phyloP scores from a whole-genome alignment of 345 rosid genomes.

The Pugionium dolabratum region DNA sequence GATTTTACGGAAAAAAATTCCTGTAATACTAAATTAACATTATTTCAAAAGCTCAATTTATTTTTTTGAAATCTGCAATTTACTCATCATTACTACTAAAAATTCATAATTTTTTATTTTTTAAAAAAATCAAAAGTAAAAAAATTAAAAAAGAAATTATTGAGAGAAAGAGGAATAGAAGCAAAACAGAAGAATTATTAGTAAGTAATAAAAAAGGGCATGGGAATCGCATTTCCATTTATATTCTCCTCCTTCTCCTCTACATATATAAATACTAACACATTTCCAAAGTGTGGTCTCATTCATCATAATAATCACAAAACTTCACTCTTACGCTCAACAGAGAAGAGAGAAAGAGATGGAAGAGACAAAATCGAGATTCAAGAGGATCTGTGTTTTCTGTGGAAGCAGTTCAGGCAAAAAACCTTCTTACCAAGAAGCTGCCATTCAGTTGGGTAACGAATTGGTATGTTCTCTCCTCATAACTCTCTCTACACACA shows the following conservation, averaged over 20 bases:
- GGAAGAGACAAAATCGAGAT: constrained; percentile 68
- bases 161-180: no score
- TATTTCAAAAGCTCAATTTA: no score
- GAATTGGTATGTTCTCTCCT: constrained; percentile 58
- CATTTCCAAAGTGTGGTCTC: constrained; percentile 36
- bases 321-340: constrained; percentile 26
- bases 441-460: constrained; percentile 76
- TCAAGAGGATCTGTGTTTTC: constrained; percentile 82
- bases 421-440: constrained; percentile 76
- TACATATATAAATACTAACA: constrained; percentile 33
- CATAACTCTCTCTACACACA: background rate
- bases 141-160: background rate
- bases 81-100: no score
- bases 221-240: constrained; percentile 40
- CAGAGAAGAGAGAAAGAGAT: constrained; percentile 27
- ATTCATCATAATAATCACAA: constrained; percentile 39
- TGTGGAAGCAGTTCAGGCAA: constrained; percentile 88
- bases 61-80: no score
- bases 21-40: no score
- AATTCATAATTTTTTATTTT: no score
- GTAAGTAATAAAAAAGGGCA: constrained; percentile 29
- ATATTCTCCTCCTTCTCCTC: constrained; percentile 27
- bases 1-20: no score
- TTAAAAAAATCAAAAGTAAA: background rate
- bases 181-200: background rate